Base-by-base conservation (phyloP, 2,329 filamentous ascomycete species). In the Hypoxylon sp. region DNA sequence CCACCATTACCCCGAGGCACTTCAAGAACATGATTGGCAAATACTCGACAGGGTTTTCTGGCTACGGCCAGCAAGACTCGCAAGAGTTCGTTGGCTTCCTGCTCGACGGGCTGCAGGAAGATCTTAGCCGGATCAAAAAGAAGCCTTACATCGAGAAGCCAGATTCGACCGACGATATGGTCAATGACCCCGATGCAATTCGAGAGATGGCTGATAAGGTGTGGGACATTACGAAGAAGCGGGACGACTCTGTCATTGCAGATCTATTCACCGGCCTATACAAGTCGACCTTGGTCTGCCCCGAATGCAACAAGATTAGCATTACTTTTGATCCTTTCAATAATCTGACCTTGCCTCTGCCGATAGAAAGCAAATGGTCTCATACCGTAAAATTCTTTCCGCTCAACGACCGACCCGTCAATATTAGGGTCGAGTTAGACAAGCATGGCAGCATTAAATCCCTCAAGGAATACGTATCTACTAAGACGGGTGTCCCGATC, bases 311-410 rank as follows among this genome's bases (percentile, higher is more conserved):
- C 67, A 99, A 98, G 77, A 90, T 98, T 75, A 97, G 93, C 83
- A 97, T 99, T 68, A 98, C 95, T 0, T 99, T 99, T 70, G 95
- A 99, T 72, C 95, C 95, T 0, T 99, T 96, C 80, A 97, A 92
- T 74, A 95, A 96, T 64, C 78, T 99, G 57, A 97, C 95, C 0
- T 79, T 99, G 20, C 95, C 96, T 55, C 79, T 99, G 27, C 95
- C 95, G 0, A 86, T 97, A 51, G 89, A 95, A 72, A 92, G 89
- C 63, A 83, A 91, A 40, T 97, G 92, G 89, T 82, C 80, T 56
- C 88, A 89, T 63, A 81, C 83, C 1, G 79, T 98, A 65, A 88
- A 85, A 52, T 97, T 90, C 72, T 88, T 91, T 58, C 92, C 93
- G 2, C 77, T 95, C 1, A 86, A 88, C 56, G 87, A 90, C 51